These are phyloP conservation scores for Heterobasidion irregulare DNA, from an alignment of 1,284 basidiomycete species.

Conservation along the genomic window DNA sequence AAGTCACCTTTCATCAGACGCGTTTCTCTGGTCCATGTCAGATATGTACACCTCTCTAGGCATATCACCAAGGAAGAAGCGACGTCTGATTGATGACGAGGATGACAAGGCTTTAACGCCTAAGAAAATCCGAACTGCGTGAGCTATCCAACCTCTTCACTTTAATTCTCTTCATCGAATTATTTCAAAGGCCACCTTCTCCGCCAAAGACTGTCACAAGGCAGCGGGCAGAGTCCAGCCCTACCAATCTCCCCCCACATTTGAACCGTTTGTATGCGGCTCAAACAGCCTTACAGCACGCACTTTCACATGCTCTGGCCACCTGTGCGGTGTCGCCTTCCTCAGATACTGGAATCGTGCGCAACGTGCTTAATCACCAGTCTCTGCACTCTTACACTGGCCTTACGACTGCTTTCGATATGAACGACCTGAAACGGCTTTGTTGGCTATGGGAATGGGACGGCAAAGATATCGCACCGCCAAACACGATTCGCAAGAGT, in stretches of 20 bases:
- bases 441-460: conserved; percentile 91
- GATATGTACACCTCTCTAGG: conserved; percentile 51
- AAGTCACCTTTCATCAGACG: neutral
- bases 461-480: conserved; percentile 17
- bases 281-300: conserved; percentile 65
- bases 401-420: conserved; percentile 49
- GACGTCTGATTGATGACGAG: conserved; percentile 36
- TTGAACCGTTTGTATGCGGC: conserved; percentile 52
- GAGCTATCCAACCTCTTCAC: conserved; percentile 16
- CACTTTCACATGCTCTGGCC: conserved; percentile 74
- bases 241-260: conserved; percentile 38
- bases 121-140: conserved; percentile 56
- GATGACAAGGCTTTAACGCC: conserved; percentile 51
- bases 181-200: conserved; percentile 39
- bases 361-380: conserved; percentile 71
- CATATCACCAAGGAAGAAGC: conserved; percentile 63
- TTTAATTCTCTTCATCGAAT: neutral
- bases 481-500: conserved; percentile 5
- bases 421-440: conserved; percentile 60
- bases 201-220: conserved; percentile 38
- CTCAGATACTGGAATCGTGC: conserved; percentile 63
- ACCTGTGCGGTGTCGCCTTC: conserved; percentile 71
- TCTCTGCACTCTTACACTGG: conserved; percentile 64
- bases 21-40: conserved; percentile 33
- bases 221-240: conserved; percentile 14